Percentiles rank a stretch among this genome's conserved stretches.
Conservation (phyloP, 371 early-diverging fungal genomes). For the Mortierella sp. region DNA sequence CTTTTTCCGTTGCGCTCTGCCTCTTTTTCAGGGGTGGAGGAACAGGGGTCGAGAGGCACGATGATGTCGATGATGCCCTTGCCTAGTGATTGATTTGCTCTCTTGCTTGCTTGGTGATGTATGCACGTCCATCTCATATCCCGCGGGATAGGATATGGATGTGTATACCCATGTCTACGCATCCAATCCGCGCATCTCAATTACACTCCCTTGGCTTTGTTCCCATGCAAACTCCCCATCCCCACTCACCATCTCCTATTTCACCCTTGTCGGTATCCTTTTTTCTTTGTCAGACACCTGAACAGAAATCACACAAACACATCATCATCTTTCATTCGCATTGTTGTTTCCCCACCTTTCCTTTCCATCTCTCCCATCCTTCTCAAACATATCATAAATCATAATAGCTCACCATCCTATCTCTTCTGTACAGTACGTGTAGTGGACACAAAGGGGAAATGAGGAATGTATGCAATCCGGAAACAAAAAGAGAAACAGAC, state of each 20-base stretch:
- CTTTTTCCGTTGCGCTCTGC: background rate
- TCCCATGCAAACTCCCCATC: background rate
- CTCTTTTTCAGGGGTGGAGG: background rate
- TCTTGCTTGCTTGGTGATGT: background rate
- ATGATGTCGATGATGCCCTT: background rate
- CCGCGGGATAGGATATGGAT: no score
- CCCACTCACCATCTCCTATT: background rate
- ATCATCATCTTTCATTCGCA: background rate
- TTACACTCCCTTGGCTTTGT: background rate
- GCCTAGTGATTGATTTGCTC: background rate
- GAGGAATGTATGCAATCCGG: no score
- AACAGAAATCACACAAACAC: background rate
- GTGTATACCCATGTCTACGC: no score
- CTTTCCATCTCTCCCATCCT: background rate
- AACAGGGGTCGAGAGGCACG: background rate
- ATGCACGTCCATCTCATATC: no score
- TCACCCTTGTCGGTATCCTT: background rate
- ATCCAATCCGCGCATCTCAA: background rate
- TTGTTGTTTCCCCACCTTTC: background rate
- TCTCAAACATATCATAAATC: background rate
- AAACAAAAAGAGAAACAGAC: background rate
- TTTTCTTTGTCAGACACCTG: conserved; percentile 13
- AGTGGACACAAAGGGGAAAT: background rate
- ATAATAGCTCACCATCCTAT: background rate
- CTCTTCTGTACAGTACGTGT: background rate